Base-by-base conservation (phyloP, 345 rosid genomes). In the Dipteronia sinensis region DNA sequence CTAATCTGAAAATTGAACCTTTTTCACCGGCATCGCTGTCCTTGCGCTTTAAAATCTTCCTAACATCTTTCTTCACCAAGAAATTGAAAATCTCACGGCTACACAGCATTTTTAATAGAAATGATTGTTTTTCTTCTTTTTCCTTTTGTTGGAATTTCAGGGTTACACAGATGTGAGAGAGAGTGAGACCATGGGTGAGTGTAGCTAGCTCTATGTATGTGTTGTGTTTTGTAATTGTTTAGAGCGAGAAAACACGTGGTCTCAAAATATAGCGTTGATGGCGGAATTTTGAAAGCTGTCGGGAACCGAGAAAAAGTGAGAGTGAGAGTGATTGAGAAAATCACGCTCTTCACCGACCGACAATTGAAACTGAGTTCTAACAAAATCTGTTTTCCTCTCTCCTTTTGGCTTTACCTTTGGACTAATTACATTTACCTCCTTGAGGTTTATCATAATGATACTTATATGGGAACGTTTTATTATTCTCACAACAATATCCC, bases 11-110 rank as follows among this genome's bases (percentile, higher is more conserved):
- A 29, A 25, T 10, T 2, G 10, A 34, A 85, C 86, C 84, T 77
- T 73, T 79, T 77, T 86, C 85, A 7, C 83, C 85, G 38, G 87
- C 89, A 83, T 88, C 88, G 78, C 85, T 84, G 31, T 82, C 86
- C 73, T 86, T 88, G 76, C 88, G 86, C 76, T 88, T 84, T 2
- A 88, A 83, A 12, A 84, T 65, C 77, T 76, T 88, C 71, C 86
- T 81, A 47, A 65, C 85, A 79, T 88, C 91, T 71, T 86, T 88
- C 73, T 68, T 86, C 6, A 78, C 74, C 47, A 89, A 67, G 76
- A 87, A 89, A 77, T 78, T 82, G 72, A 91, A 69, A 83, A 91
- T 84, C 53, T 87, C 85, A 25, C 78, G 68, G 47, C 82, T 77
- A 27, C 67, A 72, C 68, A 88, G 51, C 88, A 86, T 85, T 40